Evolutionary conservation across 768 basidiomycete species (phyloP).

Genomic region (Hericium rajendrae): DNA sequence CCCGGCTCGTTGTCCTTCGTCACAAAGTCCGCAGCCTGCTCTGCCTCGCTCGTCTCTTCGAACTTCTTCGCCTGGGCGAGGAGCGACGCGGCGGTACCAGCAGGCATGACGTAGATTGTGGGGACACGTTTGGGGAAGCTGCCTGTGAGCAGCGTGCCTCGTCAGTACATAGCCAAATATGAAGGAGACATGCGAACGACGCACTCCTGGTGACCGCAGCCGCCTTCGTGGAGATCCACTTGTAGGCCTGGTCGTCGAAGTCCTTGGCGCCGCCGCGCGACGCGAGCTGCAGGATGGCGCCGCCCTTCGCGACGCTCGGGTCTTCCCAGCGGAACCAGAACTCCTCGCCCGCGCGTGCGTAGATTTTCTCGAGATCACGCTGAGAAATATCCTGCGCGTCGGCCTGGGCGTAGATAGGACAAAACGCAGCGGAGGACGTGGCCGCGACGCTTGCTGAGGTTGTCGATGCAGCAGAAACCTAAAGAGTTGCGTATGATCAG

Average conservation of each 20-base stretch:
- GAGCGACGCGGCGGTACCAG: background rate
- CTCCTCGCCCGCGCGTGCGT: background rate
- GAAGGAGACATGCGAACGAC: background rate
- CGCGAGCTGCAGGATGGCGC: background rate
- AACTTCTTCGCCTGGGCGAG: background rate
- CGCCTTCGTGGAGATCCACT: constrained; percentile 2
- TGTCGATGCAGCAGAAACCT: no score
- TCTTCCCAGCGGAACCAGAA: constrained; percentile 5
- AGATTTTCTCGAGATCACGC: background rate
- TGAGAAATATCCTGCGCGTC: background rate
- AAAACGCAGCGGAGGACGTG: background rate
- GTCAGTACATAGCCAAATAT: background rate
- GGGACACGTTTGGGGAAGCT: background rate
- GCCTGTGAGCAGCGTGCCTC: background rate
- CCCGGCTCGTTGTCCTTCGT: constrained; percentile 5
- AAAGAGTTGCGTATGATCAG: no score
- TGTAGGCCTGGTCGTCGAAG: constrained; percentile 7
- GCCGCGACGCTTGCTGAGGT: no score
- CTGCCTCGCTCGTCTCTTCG: background rate
- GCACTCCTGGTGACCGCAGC: background rate
- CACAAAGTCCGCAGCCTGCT: background rate
- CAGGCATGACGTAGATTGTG: constrained; percentile 3
- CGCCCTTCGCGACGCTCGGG: background rate
- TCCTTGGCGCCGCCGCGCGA: background rate
- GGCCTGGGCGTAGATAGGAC: background rate